Conservation (phyloP, 495 filamentous ascomycete genomes). For the Penicillium coffeae region DNA sequence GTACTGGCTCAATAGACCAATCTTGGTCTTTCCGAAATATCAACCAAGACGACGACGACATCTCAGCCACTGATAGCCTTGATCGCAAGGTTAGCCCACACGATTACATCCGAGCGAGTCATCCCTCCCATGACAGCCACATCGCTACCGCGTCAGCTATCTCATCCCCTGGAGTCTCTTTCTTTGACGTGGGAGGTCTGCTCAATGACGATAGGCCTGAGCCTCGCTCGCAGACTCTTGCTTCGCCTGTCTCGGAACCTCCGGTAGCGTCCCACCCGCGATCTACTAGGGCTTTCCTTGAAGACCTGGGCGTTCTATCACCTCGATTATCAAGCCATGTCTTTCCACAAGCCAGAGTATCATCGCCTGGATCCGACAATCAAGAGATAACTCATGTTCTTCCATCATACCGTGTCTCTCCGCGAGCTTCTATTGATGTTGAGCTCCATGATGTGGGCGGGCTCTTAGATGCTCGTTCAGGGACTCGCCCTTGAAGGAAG, state of each 20-base stretch:
- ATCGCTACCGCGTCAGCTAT: constrained; percentile 2
- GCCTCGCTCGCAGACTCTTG: constrained; percentile 12
- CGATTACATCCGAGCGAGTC: constrained; percentile 34
- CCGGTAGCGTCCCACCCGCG: background rate
- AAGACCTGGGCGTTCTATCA: constrained; percentile 50
- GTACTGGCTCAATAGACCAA: constrained; percentile 27
- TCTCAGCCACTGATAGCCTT: constrained; percentile 29
- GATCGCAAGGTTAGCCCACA: constrained; percentile 34
- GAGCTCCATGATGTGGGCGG: constrained; percentile 56
- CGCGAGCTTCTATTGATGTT: constrained; percentile 20
- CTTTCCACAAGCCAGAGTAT: background rate
- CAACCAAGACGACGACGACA: constrained; percentile 23
- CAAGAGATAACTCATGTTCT: constrained; percentile 6
- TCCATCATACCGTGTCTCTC: constrained; percentile 21
- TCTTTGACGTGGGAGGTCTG: constrained; percentile 70
- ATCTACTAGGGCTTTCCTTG: constrained; percentile 51
- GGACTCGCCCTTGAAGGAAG: background rate
- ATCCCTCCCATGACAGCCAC: constrained; percentile 17
- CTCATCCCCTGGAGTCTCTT: constrained; percentile 52
- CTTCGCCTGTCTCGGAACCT: constrained; percentile 3
- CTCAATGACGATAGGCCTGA: constrained; percentile 36
- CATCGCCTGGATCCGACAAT: background rate
- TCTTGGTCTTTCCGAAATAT: constrained; percentile 30
- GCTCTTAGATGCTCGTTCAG: constrained; percentile 25
- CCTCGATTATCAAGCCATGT: constrained; percentile 11